Conservation (phyloP, 768 basidiomycete species). For the Collybia nuda region DNA sequence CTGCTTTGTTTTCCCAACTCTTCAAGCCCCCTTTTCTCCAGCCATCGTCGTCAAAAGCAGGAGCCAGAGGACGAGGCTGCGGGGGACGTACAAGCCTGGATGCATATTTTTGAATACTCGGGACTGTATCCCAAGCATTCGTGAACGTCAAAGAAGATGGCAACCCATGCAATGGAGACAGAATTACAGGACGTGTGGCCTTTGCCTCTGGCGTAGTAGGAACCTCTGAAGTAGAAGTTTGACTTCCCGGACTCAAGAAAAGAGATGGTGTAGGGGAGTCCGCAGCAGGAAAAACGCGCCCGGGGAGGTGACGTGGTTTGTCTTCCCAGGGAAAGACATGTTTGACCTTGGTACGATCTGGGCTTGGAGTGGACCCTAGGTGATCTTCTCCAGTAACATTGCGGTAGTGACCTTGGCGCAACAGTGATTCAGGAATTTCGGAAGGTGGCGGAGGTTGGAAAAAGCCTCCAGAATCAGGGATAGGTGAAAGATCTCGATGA, state of each 20-base stretch:
- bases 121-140: conserved; percentile 86
- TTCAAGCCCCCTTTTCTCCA: conserved; percentile 33
- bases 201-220: conserved; percentile 36
- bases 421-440: conserved; percentile 63
- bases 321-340: conserved; percentile 96
- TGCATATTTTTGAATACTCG: conserved; percentile 78
- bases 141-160: conserved; percentile 62
- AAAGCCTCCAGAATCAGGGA: conserved; percentile 44
- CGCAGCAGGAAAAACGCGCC: conserved; percentile 71
- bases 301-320: conserved; percentile 61
- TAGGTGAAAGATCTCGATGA: conserved; percentile 31
- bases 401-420: conserved; percentile 75
- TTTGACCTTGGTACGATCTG: conserved; percentile 73
- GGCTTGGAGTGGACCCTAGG: conserved; percentile 45
- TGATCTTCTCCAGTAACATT: conserved; percentile 54
- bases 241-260: conserved; percentile 37
- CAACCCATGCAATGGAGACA: conserved; percentile 50
- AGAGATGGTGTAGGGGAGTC: conserved; percentile 54
- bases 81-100: conserved; percentile 55
- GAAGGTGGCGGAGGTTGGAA: conserved; percentile 62
- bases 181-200: conserved; percentile 17
- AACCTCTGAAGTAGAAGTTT: conserved; percentile 33
- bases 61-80: conserved; percentile 38
- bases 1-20: conserved; percentile 55
- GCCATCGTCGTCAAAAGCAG: conserved; percentile 49